Evolutionary conservation across 495 filamentous ascomycete species (phyloP), one percentile per base, ranked within the genome.

Genomic region (Aspergillus steynii): DNA sequence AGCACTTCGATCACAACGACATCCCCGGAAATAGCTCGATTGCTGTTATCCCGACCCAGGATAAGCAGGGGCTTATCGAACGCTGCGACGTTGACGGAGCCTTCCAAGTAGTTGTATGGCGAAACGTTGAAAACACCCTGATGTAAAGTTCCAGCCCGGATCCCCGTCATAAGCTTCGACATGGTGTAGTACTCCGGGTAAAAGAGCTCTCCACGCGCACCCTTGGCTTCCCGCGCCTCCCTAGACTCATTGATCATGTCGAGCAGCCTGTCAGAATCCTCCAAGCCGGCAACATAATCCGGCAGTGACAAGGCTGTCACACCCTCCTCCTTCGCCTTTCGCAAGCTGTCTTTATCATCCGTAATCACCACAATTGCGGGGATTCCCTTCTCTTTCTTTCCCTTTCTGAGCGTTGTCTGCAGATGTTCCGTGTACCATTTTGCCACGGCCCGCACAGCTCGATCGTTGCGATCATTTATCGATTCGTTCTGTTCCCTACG

Each of bases 401-500:
- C 75, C 15, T 77, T 74, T 61, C 78, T 83, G 8, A 84, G 82
- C 59, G 61, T 42, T 8, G 84, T 76, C 61, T 80, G 75, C 49
- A 99, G 77, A 74, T 99, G 95, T 56, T 90, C 83, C 46, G 79
- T 81, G 67, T 99, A 99, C 95, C 95, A 99, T 65, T 83, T 86
- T 47, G 92, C 91, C 6, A 93, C 92, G 64, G 83, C 85, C 47
- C 96, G 83, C 10, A 99, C 91, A 27, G 95, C 93, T 57, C 92
- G 85, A 68, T 99, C 95, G 69, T 99, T 99, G 47, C 95, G 85
- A 71, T 99, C 95, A 68, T 99, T 99, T 75, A 98, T 96, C 5
- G 87, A 88, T 77, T 99, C 95, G 27, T 90, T 89, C 27, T 76
- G 79, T 29, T 86, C 81, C 65, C 95, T 82, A 20, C 82, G 74